Base-by-base conservation (phyloP, 1,139 yeast species). In the Saccharomycopsis hybrid region DNA sequence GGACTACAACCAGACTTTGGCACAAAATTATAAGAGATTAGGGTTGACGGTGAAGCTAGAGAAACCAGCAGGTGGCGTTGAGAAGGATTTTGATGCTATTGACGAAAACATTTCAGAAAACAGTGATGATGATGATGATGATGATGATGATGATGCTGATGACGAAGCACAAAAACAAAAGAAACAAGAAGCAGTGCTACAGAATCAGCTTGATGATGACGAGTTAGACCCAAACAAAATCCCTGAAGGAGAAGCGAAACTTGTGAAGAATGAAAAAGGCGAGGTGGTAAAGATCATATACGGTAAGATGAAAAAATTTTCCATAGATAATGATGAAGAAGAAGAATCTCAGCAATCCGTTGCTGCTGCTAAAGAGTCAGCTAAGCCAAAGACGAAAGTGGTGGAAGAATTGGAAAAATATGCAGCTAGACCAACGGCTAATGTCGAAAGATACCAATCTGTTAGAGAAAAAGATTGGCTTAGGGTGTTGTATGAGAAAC, bases 171-270 rank as follows among this genome's bases (percentile, higher is more conserved):
- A 47, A 8, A 29, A 31, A 64, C 60, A 65, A 41, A 60, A 67
- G 30, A 58, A 74, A 56, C 60, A 71, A 62, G 53, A 71, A 60
- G 60, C 64, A 60, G 47, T 70, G 63, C 60, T 67, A 44, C 56
- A 65, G 55, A 64, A 61, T 59, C 62, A 65, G 31, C 60, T 65
- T 43, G 60, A 67, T 28, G 58, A 74, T 56, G 61, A 71, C 61
- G 54, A 71, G 48, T 77, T 76, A 57, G 83, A 83, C 33, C 73
- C 71, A 38, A 59, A 64, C 51, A 70, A 74, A 60, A 83, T 79
- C 55, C 88, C 80, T 43, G 84, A 78, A 63, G 94, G 94, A 47
- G 90, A 85, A 64, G 97, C 96, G 28, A 76, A 87, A 57, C 80
- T 92, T 58, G 72, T 83, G 50, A 78, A 89, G 61, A 89, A 85